Evolutionary conservation across 495 filamentous ascomycete genomes (phyloP).

Genomic region (Physcia stellaris): DNA sequence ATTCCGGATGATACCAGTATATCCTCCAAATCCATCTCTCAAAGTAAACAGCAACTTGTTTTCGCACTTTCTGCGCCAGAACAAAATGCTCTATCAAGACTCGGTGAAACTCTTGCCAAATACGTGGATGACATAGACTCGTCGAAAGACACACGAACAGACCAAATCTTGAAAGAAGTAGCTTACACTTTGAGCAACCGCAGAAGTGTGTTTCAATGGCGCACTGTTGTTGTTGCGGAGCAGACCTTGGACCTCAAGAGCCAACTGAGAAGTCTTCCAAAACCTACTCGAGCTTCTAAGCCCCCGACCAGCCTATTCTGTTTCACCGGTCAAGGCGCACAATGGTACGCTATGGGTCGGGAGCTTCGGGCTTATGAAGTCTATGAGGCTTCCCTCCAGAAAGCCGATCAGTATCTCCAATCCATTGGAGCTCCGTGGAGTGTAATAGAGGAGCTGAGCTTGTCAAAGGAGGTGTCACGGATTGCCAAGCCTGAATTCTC

Average conservation of each 20-base stretch:
- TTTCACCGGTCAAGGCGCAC: constrained; percentile 24
- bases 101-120: background rate
- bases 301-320: constrained; percentile 12
- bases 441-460: constrained; percentile 14
- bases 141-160: background rate
- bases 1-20: background rate
- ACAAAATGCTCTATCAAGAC: constrained; percentile 10
- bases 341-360: constrained; percentile 20
- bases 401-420: constrained; percentile 17
- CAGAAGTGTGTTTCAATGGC: constrained; percentile 20
- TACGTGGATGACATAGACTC: background rate
- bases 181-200: constrained; percentile 22
- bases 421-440: constrained; percentile 20
- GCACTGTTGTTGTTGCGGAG: constrained; percentile 13
- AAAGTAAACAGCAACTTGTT: too few relatives aligned
- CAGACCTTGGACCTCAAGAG: constrained; percentile 5
- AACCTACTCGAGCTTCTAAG: constrained; percentile 7
- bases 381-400: constrained; percentile 17
- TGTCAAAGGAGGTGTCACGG: background rate
- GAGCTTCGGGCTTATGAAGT: constrained; percentile 18
- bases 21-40: background rate
- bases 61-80: constrained; percentile 10
- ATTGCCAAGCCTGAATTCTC: constrained; percentile 10
- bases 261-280: constrained; percentile 3
- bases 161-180: constrained; percentile 15